Evolutionary conservation across 768 basidiomycete species (phyloP), one percentile per base, ranked within the genome.

Genomic region (Kwoniella bestiolae): DNA sequence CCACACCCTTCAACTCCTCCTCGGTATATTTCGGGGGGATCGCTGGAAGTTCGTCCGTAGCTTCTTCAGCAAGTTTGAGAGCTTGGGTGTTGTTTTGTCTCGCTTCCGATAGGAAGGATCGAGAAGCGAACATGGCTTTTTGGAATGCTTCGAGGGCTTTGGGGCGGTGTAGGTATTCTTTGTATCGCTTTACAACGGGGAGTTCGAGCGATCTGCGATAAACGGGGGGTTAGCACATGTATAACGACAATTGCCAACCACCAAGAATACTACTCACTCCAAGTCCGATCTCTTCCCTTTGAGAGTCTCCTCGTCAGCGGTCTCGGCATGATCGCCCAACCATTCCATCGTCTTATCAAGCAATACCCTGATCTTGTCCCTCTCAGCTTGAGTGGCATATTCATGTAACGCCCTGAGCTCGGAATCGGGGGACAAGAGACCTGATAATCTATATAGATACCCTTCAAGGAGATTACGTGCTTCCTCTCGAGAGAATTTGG

Each of bases 371-470:
- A 98, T 85, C n/a, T 83, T 83, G 63, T 85, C 82, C 51, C 92
- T 84, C 80, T 99, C 96, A 5, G 79, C 76, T 8, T 84, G 82
- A 68, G 89, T 89, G 4, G 93, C 94, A 78, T 90, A 94, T 75
- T 91, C 89, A 80, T 87, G 87, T 83, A 98, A 91, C 2, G 92
- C 90, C 6, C 89, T 87, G 7, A 87, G 85, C 4, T 86, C 86
- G 11, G 86, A 85, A 41, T 90, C 87, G 16, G 68, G 62, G 31
- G 86, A 85, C 31, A 97, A 83, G 9, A 95, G 84, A 75, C 93
- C 93, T 23, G 91, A 88, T 34, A 96, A 82, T 65, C 89, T 86
- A 83, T 99, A 99, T n/a, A 98, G 82, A 77, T 96, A 96, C 32
- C 89, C 87, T 81, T 99, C 96, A 56, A 99, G 87, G 26, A 86